Base-by-base conservation (phyloP, 2,329 filamentous ascomycete genomes). In the Trichoderma harzianum region DNA sequence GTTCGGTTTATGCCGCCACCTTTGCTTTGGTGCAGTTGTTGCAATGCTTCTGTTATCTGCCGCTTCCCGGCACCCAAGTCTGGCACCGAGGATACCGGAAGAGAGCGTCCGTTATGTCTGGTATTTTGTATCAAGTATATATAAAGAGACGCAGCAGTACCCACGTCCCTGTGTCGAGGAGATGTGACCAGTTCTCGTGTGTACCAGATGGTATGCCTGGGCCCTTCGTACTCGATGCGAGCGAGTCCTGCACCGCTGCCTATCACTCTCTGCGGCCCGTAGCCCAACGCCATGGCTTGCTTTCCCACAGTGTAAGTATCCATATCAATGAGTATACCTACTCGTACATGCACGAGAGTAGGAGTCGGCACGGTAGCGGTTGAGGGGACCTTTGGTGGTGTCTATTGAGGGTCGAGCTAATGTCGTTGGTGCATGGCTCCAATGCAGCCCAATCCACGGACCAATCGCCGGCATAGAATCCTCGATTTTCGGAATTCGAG, bases 401-500 rank as follows among this genome's bases (percentile, higher is more conserved):
- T 68, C 58, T 36, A 18, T 26, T 60, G 65, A 68, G 67, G 39
- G 68, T 21, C 68, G 34, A 39, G 43, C 68, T 70, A 70, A 47
- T 57, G 68, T 47, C 58, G 68, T 51, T 57, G 57, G 61, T 65
- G 61, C 61, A 71, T 34, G 61, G 36, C 61, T 65, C 69, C 53
- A 71, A 64, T 70, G 60, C 61, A 71, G 51, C 60, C 61, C 69
- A 71, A 71, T 57, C 51, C 30, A 21, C 36, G 28, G 69, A 32
- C 61, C 61, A 71, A 65, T 64, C 51, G 26, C 63, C 18, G 32
- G 61, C 43, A 36, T 21, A 10, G 24, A 34, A 71, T 14, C 28
- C 28, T 71, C 69, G 43, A 65, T 71, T 71, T 55, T 51, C 60
- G 61, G 69, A 64, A 71, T 71, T 65, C 69, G 62, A 71, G 58